These are phyloP conservation scores for Polysphondylium violaceum DNA, from an alignment of 78 protist genomes.

Conservation along the genomic window DNA sequence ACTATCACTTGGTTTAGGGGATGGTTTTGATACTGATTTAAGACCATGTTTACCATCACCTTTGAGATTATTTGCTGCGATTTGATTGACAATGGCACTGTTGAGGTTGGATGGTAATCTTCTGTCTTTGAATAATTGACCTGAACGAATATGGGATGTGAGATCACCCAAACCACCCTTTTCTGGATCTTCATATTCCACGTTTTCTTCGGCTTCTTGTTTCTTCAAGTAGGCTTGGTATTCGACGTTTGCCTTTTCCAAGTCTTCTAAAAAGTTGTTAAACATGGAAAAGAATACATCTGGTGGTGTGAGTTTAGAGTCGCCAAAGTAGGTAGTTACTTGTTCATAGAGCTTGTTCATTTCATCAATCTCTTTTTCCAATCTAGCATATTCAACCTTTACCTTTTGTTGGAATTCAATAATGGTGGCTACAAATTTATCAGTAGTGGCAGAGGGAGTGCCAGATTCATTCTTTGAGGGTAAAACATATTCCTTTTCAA, in stretches of 20 bases:
- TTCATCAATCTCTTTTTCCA: slow-evolving; percentile 30
- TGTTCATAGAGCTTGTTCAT: slow-evolving; percentile 47
- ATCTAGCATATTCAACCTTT: slow-evolving; percentile 10
- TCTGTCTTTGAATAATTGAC: slow-evolving; percentile 48
- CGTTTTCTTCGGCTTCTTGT: slow-evolving; percentile 7
- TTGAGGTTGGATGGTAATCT: slow-evolving; percentile 23
- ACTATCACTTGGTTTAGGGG: not conserved
- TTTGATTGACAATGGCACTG: slow-evolving; percentile 4
- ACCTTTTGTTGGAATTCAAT: slow-evolving; percentile 7
- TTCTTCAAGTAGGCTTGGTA: slow-evolving; percentile 29
- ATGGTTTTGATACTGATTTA: not conserved
- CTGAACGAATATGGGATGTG: slow-evolving; percentile 40
- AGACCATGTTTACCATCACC: not conserved
- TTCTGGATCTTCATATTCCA: slow-evolving; percentile 49
- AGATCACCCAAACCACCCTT: slow-evolving; percentile 70
- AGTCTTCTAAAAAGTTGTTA: slow-evolving; percentile 34
- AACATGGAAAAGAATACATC: slow-evolving; percentile 53
- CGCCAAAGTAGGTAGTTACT: slow-evolving; percentile 22
- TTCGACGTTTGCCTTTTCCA: slow-evolving; percentile 41
- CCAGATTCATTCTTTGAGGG: not conserved
- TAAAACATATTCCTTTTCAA: slow-evolving; percentile 39
- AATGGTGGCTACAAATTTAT: slow-evolving; percentile 8
- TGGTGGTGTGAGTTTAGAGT: slow-evolving; percentile 28
- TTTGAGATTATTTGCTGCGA: not conserved
- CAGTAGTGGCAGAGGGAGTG: slow-evolving; percentile 1